Conservation (phyloP, 202 grass and related monocot genomes). For the Cymbopogon flexuosus region DNA sequence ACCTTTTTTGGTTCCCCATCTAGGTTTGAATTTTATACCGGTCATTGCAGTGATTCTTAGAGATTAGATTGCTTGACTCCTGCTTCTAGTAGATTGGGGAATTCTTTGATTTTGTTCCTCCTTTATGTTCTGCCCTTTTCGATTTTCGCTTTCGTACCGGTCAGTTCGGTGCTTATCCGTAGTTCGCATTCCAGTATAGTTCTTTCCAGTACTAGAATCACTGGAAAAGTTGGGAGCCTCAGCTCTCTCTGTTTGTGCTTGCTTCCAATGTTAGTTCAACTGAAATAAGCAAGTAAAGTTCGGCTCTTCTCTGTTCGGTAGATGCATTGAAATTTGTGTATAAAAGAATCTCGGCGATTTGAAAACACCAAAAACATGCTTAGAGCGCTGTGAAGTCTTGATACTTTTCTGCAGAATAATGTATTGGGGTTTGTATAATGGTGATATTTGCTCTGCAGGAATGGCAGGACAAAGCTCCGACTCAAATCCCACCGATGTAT, state of each 20-base stretch:
- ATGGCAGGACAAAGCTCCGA: constrained; percentile 56
- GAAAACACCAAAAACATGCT: not conserved
- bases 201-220: not conserved
- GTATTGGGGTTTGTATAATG: not conserved
- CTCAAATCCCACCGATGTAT: constrained; percentile 45
- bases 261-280: not conserved
- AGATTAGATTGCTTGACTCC: constrained; percentile 4
- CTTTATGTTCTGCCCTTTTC: not conserved
- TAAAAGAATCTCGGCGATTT: not conserved
- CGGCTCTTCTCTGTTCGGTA: not conserved
- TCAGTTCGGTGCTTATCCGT: not conserved
- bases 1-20: not conserved
- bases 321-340: not conserved
- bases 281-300: not conserved
- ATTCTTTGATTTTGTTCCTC: not conserved
- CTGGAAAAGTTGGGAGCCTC: not conserved
- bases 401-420: not conserved
- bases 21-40: not conserved
- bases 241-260: not conserved
- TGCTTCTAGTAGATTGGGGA: not conserved
- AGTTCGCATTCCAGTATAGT: not conserved
- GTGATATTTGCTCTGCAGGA: constrained; percentile 19
- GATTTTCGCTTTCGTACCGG: not conserved
- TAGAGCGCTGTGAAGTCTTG: not conserved
- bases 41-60: not conserved